phyloP scores from a whole-genome alignment of 2,329 filamentous ascomycete species.

The Cadophora sp. region DNA sequence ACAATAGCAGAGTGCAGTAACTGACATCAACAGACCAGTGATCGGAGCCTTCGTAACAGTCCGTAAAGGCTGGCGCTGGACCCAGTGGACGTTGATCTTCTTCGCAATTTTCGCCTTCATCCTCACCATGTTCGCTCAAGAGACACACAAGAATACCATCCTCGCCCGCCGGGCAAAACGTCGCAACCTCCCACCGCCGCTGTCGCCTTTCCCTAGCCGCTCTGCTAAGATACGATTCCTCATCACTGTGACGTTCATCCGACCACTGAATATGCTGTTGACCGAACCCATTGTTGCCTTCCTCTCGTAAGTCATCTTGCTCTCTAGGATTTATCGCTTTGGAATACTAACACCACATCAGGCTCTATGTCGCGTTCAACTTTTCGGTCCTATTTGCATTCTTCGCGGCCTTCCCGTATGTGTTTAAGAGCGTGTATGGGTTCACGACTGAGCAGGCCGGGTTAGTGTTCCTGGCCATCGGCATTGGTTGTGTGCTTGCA shows the following conservation, averaged over 20 bases:
- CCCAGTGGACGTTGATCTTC: constrained; percentile 57
- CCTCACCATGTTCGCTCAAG: constrained; percentile 51
- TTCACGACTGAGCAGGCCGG: constrained; percentile 47
- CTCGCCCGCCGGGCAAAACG: constrained; percentile 36
- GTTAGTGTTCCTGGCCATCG: constrained; percentile 48
- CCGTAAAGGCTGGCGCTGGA: constrained; percentile 59
- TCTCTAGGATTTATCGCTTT: background rate
- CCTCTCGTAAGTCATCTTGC: constrained; percentile 34
- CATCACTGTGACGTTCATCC: constrained; percentile 43
- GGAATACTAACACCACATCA: background rate
- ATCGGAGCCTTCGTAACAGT: constrained; percentile 53
- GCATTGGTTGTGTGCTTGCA: constrained; percentile 52
- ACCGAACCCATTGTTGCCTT: constrained; percentile 46
- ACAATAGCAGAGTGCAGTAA: background rate
- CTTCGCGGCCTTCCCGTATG: constrained; percentile 49
- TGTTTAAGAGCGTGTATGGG: constrained; percentile 47
- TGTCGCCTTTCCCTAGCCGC: constrained; percentile 49
- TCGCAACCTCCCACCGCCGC: constrained; percentile 48
- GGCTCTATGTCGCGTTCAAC: constrained; percentile 45
- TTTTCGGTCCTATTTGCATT: constrained; percentile 49
- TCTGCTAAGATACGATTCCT: constrained; percentile 53
- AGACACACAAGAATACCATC: constrained; percentile 47
- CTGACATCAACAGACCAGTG: constrained; percentile 33
- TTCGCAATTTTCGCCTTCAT: constrained; percentile 54
- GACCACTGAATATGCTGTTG: constrained; percentile 49